Percentiles rank a stretch among this genome's conserved stretches.
These are phyloP conservation scores for Fusarium cyanostomum DNA, from an alignment of 2,329 filamentous ascomycete species.

Conservation along the genomic window DNA sequence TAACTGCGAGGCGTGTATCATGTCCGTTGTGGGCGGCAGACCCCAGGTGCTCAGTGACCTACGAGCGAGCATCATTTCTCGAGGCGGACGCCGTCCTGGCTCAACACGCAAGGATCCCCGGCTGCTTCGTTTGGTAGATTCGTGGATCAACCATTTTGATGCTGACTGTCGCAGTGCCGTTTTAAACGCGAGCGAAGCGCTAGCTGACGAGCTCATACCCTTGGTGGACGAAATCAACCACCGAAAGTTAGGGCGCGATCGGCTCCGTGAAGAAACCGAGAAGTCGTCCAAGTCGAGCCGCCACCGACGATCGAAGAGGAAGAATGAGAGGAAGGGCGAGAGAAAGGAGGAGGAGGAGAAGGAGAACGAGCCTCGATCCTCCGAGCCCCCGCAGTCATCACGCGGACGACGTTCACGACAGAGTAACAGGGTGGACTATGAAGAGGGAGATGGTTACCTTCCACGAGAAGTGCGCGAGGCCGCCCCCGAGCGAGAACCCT, in stretches of 20 bases:
- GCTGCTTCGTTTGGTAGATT: slow-evolving; percentile 53
- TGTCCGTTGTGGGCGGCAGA: slow-evolving; percentile 59
- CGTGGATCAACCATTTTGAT: slow-evolving; percentile 54
- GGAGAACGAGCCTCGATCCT: background rate
- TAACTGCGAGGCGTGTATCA: slow-evolving; percentile 63
- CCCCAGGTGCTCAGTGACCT: slow-evolving; percentile 56
- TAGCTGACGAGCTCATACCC: slow-evolving; percentile 18
- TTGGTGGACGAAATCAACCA: slow-evolving; percentile 3
- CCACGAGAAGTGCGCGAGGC: background rate
- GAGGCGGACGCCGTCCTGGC: slow-evolving; percentile 40
- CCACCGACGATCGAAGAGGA: background rate
- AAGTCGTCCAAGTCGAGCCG: background rate
- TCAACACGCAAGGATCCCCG: slow-evolving; percentile 42
- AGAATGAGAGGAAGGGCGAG: background rate
- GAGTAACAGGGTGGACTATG: background rate
- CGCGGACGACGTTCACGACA: background rate
- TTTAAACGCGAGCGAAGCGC: slow-evolving; percentile 12
- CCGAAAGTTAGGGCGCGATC: background rate
- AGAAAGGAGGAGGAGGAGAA: background rate
- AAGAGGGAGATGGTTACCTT: background rate
- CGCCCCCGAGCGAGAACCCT: background rate
- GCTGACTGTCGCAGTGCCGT: slow-evolving; percentile 12
- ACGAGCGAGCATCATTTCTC: slow-evolving; percentile 53
- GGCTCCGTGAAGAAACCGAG: background rate
- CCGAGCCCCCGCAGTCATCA: background rate